Conservation (phyloP, 2,329 filamentous ascomycete species). For the Microascus cirrosus region DNA sequence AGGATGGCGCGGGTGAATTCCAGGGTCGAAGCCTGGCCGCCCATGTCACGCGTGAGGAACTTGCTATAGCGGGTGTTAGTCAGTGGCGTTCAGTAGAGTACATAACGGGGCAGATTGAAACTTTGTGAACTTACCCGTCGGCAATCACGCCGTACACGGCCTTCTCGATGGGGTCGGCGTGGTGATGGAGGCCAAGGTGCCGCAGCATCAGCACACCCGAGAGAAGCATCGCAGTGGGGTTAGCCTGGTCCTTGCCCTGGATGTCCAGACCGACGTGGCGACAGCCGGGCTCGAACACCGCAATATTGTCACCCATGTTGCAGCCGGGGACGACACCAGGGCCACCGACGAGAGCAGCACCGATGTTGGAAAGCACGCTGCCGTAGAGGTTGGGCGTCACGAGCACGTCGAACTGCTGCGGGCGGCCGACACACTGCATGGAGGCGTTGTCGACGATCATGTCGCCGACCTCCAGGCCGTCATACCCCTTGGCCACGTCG, state of each 20-base stretch:
- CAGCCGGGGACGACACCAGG: conserved; percentile 95
- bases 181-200: conserved; percentile 93
- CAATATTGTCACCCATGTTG: conserved; percentile 98
- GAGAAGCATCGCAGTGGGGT: conserved; percentile 91
- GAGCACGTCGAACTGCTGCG: conserved; percentile 99
- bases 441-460: conserved; percentile 99
- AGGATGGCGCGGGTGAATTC: conserved; percentile 93
- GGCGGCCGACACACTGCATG: conserved; percentile 94
- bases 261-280: conserved; percentile 98
- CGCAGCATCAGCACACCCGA: conserved; percentile 95
- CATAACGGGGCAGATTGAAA: background rate
- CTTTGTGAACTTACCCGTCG: conserved; percentile 58
- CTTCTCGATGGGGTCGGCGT: conserved; percentile 96
- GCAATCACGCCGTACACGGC: conserved; percentile 68
- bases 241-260: conserved; percentile 98
- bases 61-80: conserved; percentile 40
- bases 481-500: conserved; percentile 86
- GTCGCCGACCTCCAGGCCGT: conserved; percentile 90
- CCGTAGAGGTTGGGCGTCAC: conserved; percentile 99
- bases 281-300: conserved; percentile 98
- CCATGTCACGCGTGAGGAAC: conserved; percentile 90
- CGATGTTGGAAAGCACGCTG: conserved; percentile 97
- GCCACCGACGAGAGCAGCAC: conserved; percentile 90
- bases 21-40: conserved; percentile 77
- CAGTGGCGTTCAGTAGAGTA: conserved; percentile 10